A percentile compares a stretch with the other conserved stretches of the same genome.
phyloP scores from a whole-genome alignment of 2,329 filamentous ascomycete genomes.

The Diaporthe sp. region DNA sequence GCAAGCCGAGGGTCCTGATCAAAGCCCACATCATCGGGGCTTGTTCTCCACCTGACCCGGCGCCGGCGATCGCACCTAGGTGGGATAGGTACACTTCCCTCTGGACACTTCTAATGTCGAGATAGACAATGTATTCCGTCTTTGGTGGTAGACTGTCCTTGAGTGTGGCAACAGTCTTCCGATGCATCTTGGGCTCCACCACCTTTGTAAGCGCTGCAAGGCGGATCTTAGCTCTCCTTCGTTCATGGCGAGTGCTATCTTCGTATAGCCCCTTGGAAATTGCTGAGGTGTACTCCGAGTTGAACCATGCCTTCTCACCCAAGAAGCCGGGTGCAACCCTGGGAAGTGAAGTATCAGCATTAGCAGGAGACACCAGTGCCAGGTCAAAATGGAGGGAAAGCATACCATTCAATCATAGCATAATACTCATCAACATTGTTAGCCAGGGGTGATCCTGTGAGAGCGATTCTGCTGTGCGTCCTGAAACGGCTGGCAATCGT shows the following conservation, averaged over 20 bases:
- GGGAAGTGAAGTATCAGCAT: not conserved
- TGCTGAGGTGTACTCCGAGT: slow-evolving; percentile 75
- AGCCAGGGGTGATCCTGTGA: slow-evolving; percentile 88
- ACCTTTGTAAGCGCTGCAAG: slow-evolving; percentile 78
- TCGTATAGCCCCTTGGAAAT: slow-evolving; percentile 79
- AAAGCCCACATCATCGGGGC: slow-evolving; percentile 47
- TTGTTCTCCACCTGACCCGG: not conserved
- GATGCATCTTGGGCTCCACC: slow-evolving; percentile 82
- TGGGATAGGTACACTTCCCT: slow-evolving; percentile 69
- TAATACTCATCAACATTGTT: slow-evolving; percentile 90
- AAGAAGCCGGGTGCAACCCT: slow-evolving; percentile 82
- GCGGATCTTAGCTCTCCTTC: slow-evolving; percentile 72
- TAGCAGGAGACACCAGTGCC: not conserved
- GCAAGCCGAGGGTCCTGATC: slow-evolving; percentile 59
- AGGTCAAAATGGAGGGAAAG: not conserved
- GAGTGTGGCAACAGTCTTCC: slow-evolving; percentile 76
- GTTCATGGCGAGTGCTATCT: slow-evolving; percentile 70
- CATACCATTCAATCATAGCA: slow-evolving; percentile 81
- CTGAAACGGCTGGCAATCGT: slow-evolving; percentile 68
- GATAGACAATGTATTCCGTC: slow-evolving; percentile 82
- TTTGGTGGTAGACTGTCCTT: slow-evolving; percentile 78
- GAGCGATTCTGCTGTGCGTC: slow-evolving; percentile 80
- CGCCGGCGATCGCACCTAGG: not conserved
- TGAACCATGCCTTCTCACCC: slow-evolving; percentile 77
- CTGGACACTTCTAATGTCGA: slow-evolving; percentile 78